phyloP scores from a whole-genome alignment of 257 asterid genomes.

The Solanum boliviense region DNA sequence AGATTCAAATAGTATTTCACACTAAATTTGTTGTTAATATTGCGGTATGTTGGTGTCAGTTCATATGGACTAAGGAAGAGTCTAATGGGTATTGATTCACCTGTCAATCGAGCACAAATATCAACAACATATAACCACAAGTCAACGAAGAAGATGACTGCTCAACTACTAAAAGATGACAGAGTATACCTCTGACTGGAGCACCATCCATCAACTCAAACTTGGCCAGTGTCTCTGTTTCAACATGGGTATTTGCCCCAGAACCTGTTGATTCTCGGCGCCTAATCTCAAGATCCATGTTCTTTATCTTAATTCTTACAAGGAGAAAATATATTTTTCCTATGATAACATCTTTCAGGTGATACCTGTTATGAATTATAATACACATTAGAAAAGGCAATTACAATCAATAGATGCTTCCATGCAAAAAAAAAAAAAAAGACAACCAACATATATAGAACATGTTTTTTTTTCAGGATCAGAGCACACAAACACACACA shows the following conservation, averaged over 20 bases:
- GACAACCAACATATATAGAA: background rate
- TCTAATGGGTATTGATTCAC: conserved; percentile 94
- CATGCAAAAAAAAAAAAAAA: background rate
- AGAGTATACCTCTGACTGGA: conserved; percentile 79
- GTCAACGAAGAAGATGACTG: background rate
- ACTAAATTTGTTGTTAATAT: conserved; percentile 93
- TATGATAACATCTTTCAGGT: conserved; percentile 87
- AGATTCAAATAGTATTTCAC: conserved; percentile 91
- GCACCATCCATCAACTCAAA: conserved; percentile 99
- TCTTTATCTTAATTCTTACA: conserved; percentile 90
- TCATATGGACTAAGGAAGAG: conserved; percentile 95
- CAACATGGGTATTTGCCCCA: conserved; percentile 91
- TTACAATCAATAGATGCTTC: conserved; percentile 7
- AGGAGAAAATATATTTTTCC: conserved; percentile 96
- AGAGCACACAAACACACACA: background rate
- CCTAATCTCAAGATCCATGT: conserved; percentile 96
- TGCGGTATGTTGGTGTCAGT: conserved; percentile 79
- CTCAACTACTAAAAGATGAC: background rate
- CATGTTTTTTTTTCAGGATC: background rate
- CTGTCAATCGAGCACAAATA: conserved; percentile 27
- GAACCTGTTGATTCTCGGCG: conserved; percentile 97
- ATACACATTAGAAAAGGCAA: background rate
- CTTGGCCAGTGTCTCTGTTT: conserved; percentile 97
- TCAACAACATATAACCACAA: background rate
- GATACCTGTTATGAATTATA: conserved; percentile 56